Base-by-base conservation (phyloP, 371 early-diverging fungal species). In the Circinella umbellata region DNA sequence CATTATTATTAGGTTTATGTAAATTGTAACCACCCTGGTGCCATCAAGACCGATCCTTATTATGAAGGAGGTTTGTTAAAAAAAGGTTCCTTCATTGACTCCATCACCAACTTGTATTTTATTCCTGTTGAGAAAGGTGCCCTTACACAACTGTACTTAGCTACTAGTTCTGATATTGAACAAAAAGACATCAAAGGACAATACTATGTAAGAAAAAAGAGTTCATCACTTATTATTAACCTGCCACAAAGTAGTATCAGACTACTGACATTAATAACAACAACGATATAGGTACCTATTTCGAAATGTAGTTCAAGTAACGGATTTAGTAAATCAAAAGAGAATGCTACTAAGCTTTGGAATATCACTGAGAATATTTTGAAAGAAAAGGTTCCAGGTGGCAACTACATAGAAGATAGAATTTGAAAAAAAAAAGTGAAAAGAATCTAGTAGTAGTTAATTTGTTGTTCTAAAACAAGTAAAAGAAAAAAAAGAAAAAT, bases 11-110 rank as follows among this genome's bases (percentile, higher is more conserved):
- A 80, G 34, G 81, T 92, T 11, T 82, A 83, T 20, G 89, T 88
- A 47, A 92, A 93, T 68, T 54, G 80, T 39, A 74, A 83, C 37
- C 91, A 94, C 69, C 94, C 94, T 0, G 95, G 95, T 5, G 71
- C 73, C 15, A 86, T 92, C 37, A 63, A 69, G 7, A 89, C 90
- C 0, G 83, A 85, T 7, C 35, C 80, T 86, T 63, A 36, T 70
- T 13, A 37, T 65, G 3, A 38, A 20, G 17, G 13, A 20, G 42
- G 27, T 34, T 37, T 47, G 42, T 8, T 61, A 69, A 51, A 4
- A 42, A 17, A 38, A 37, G 46, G 17, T 47, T 13, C 4, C 61
- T 39, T 69, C n/a, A 47, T 63, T 8, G 57, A 57, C 27, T 10
- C 20, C n/a, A 67, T 37, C 7, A 60, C 67, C 11, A 18, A 6